These are phyloP conservation scores for Tuctoria greenei DNA, from an alignment of 176 grass and related monocot genomes.

Conservation along the genomic window DNA sequence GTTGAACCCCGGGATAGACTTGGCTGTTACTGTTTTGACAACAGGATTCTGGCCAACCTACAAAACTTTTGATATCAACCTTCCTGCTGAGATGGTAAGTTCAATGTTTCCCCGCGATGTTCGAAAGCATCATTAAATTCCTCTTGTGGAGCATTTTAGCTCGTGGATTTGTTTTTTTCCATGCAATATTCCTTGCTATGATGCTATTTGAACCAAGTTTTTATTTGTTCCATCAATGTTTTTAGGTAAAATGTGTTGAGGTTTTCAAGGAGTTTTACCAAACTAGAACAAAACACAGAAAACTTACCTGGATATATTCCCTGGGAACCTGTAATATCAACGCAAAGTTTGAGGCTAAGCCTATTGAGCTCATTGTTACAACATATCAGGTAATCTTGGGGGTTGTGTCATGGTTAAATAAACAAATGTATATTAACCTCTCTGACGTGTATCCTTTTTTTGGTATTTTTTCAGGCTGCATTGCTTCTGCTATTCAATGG, in stretches of 20 bases:
- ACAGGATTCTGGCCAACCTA: constrained; percentile 99
- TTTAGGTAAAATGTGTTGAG: constrained; percentile 93
- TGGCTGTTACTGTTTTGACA: constrained; percentile 86
- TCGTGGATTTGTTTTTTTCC: neutral
- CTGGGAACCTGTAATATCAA: constrained; percentile 90
- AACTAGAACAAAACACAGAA: constrained; percentile 91
- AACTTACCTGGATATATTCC: constrained; percentile 99
- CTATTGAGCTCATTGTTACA: constrained; percentile 84
- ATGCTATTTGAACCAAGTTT: neutral
- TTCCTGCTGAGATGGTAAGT: constrained; percentile 93
- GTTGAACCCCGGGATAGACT: constrained; percentile 76
- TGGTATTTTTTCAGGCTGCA: constrained; percentile 58
- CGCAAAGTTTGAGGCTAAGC: constrained; percentile 74
- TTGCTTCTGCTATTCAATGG: constrained; percentile 85
- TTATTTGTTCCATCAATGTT: neutral
- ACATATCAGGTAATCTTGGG: constrained; percentile 73
- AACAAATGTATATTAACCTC: constrained; percentile 13
- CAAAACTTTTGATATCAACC: constrained; percentile 95
- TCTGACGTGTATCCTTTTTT: neutral
- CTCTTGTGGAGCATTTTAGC: neutral
- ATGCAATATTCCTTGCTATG: neutral
- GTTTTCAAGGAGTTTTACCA: constrained; percentile 91
- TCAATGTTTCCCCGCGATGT: neutral
- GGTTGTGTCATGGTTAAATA: neutral
- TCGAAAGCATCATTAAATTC: neutral